Conservation (phyloP, 257 asterid species). For the Verbena officinalis region DNA sequence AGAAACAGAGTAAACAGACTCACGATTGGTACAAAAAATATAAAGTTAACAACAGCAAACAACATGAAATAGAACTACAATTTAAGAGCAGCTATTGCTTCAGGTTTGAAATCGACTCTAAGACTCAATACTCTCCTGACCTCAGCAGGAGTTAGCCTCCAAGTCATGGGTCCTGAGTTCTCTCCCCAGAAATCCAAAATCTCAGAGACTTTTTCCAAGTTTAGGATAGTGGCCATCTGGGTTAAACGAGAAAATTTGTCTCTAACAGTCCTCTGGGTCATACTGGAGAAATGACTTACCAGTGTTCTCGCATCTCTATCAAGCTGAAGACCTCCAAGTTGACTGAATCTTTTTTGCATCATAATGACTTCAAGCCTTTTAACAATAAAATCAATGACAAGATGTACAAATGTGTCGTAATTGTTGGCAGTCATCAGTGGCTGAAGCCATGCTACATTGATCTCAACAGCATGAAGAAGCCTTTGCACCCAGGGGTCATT, state of each 20-base stretch:
- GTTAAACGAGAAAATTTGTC: constrained; percentile 93
- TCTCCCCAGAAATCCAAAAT: constrained; percentile 99
- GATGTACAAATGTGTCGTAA: constrained; percentile 74
- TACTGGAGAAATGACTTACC: constrained; percentile 85
- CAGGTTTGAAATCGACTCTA: constrained; percentile 88
- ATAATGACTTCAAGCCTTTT: constrained; percentile 93
- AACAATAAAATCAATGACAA: constrained; percentile 78
- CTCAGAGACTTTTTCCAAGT: constrained; percentile 93
- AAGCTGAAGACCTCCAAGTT: constrained; percentile 98
- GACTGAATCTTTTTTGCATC: constrained; percentile 97
- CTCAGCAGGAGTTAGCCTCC: constrained; percentile 97
- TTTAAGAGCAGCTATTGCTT: constrained; percentile 89
- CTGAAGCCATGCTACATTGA: constrained; percentile 89
- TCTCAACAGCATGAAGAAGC: constrained; percentile 90
- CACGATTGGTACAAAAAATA: neutral
- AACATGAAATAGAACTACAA: constrained; percentile 41
- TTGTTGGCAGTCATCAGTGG: constrained; percentile 79
- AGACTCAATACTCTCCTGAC: constrained; percentile 88
- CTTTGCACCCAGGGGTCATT: constrained; percentile 99
- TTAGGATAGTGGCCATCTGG: constrained; percentile 94
- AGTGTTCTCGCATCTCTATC: constrained; percentile 90
- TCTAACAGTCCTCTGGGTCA: constrained; percentile 94
- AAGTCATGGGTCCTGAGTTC: constrained; percentile 96
- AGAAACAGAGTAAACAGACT: constrained; percentile 4
- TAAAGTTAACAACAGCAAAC: neutral